phyloP scores from a whole-genome alignment of 1,284 basidiomycete genomes.

The Crepidotus sp. region DNA sequence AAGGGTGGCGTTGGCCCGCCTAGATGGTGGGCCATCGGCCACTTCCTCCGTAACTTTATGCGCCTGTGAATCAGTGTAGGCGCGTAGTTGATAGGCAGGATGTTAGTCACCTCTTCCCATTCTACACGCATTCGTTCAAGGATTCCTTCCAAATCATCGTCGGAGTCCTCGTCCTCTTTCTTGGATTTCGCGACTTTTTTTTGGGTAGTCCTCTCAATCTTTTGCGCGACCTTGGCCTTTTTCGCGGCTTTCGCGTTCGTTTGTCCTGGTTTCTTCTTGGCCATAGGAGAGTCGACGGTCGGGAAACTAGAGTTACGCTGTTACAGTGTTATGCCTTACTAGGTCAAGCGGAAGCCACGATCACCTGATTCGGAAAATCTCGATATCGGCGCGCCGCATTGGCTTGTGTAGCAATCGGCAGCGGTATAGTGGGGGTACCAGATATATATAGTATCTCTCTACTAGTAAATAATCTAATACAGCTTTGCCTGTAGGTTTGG shows the following conservation, averaged over 20 bases:
- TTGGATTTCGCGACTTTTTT: constrained; percentile 58
- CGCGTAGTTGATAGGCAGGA: constrained; percentile 13
- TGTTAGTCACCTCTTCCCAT: not conserved
- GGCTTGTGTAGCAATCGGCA: too few species aligned
- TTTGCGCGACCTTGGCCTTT: constrained; percentile 63
- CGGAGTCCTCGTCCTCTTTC: constrained; percentile 40
- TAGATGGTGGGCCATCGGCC: constrained; percentile 68
- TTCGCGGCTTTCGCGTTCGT: constrained; percentile 55
- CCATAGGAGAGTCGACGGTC: constrained; percentile 24
- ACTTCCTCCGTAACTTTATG: constrained; percentile 73
- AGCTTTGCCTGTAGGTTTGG: constrained; percentile 3
- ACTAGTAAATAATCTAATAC: not conserved
- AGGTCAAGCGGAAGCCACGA: too few species aligned
- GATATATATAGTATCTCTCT: too few species aligned
- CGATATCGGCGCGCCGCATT: too few species aligned
- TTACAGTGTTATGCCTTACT: too few species aligned
- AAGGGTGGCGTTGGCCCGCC: constrained; percentile 74
- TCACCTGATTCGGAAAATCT: too few species aligned
- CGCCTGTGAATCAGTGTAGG: constrained; percentile 22
- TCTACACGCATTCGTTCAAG: constrained; percentile 54
- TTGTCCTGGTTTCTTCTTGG: constrained; percentile 46
- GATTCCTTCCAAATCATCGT: constrained; percentile 72
- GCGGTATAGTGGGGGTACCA: too few species aligned
- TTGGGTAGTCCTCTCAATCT: constrained; percentile 62
- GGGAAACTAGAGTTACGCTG: too few species aligned